Evolutionary conservation across 2,329 filamentous ascomycete species (phyloP), one percentile per base, ranked within the genome.

Genomic region (Botrytis aclada): DNA sequence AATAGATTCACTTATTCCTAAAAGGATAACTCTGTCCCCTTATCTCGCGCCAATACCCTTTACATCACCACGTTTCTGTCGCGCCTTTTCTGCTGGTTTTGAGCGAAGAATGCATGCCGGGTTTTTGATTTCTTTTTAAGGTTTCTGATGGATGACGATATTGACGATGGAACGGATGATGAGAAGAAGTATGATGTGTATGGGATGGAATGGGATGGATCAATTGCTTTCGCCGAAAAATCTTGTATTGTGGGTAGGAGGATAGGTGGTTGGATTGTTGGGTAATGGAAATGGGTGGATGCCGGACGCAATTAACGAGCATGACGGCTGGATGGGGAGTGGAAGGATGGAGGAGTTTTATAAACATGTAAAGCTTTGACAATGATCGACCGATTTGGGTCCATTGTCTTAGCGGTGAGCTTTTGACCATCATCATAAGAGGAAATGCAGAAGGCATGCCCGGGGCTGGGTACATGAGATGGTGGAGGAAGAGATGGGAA

Each of bases 341-440:
- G 45, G 70, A 8, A 62, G 69, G 70, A 62, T 34, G 20, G 64
- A 41, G 47, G 65, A 67, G 61, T 64, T 66, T 67, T 67, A 70
- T 37, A 41, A 41, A 63, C 29, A 65, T 73, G 62, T 73, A 70
- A 72, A 45, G 45, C 65, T 71, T 34, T 58, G 56, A 58, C 74
- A 74, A 73, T 70, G 75, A 73, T 69, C 75, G 75, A 74, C 75
- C 75, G 71, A 47, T 66, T 75, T 73, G 71, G 73, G 75, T 76
- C 74, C 75, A 66, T 77, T 77, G 75, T 71, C 69, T 65, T 66
- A 32, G 70, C 22, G 70, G 60, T 71, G 70, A 71, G 22, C 65
- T 56, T 67, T 67, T 56, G 65, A 56, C 47, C 65, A 67, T 67
- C 65, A 67, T 67, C 65, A 67, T 56, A 37, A 67, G n/a, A 56